Percentiles rank a stretch among this genome's conserved stretches.
These are phyloP conservation scores for Geotrichum siamense DNA, from an alignment of 1,139 yeast genomes.

Conservation along the genomic window DNA sequence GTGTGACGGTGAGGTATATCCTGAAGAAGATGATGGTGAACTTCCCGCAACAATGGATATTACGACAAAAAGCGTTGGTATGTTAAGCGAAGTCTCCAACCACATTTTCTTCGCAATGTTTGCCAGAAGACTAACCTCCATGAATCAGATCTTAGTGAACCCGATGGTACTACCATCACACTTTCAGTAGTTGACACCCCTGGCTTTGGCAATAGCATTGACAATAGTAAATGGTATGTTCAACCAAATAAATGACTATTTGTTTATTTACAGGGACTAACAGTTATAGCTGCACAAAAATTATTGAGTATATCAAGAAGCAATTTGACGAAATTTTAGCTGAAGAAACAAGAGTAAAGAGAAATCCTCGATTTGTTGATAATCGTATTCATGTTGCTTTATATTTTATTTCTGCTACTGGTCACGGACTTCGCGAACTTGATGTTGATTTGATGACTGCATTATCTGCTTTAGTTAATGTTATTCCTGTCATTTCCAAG, in stretches of 20 bases:
- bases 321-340: slow-evolving; percentile 89
- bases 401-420: slow-evolving; percentile 66
- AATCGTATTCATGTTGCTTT: slow-evolving; percentile 67
- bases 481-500: slow-evolving; percentile 80
- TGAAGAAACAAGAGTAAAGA: slow-evolving; percentile 84
- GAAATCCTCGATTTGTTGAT: slow-evolving; percentile 71
- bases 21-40: slow-evolving; percentile 15
- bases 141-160: slow-evolving; percentile 27
- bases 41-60: slow-evolving; percentile 18
- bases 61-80: slow-evolving; percentile 17
- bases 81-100: neutral
- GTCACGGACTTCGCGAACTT: slow-evolving; percentile 66
- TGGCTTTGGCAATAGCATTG: slow-evolving; percentile 70
- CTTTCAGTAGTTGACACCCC: slow-evolving; percentile 64
- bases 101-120: neutral
- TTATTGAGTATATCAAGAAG: slow-evolving; percentile 69
- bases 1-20: slow-evolving; percentile 75
- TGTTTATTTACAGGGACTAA: neutral
- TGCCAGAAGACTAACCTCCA: slow-evolving; percentile 4
- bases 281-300: slow-evolving; percentile 54
- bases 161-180: slow-evolving; percentile 58
- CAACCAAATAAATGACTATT: neutral
- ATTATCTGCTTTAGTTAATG: slow-evolving; percentile 72
- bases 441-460: slow-evolving; percentile 73
- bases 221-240: slow-evolving; percentile 46